Conservation (phyloP, 805 yeast genomes). For the Priceomyces melissophilus region DNA sequence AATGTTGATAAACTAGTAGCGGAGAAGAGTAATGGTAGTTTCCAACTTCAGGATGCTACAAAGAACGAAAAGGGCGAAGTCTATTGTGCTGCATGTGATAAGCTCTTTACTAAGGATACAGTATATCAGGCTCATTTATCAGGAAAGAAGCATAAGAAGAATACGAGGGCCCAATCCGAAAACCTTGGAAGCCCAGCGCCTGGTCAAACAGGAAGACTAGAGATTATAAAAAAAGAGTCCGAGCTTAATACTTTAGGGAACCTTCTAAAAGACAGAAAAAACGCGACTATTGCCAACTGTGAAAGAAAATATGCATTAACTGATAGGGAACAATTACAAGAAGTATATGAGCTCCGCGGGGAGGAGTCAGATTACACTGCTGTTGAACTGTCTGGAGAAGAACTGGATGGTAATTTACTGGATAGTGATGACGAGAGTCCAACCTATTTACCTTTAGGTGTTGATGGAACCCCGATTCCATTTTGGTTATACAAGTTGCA, state of each 20-base stretch:
- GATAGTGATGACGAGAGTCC: slow-evolving; percentile 42
- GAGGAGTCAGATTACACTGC: slow-evolving; percentile 41
- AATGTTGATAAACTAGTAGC: slow-evolving; percentile 8
- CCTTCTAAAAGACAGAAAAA: slow-evolving; percentile 38
- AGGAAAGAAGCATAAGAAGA: slow-evolving; percentile 74
- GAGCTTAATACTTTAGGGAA: slow-evolving; percentile 34
- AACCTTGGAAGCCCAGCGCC: not conserved
- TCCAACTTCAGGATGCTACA: slow-evolving; percentile 8
- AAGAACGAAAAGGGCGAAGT: slow-evolving; percentile 27
- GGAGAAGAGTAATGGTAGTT: not conserved
- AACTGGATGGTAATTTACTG: slow-evolving; percentile 18
- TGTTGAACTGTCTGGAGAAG: slow-evolving; percentile 23
- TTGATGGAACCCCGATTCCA: slow-evolving; percentile 91
- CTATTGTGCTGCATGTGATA: slow-evolving; percentile 64
- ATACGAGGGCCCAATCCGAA: slow-evolving; percentile 14
- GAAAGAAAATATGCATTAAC: slow-evolving; percentile 69
- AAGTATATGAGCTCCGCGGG: slow-evolving; percentile 36
- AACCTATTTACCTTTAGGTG: slow-evolving; percentile 69
- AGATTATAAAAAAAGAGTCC: slow-evolving; percentile 42
- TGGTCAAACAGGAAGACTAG: not conserved
- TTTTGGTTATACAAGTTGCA: slow-evolving; percentile 88
- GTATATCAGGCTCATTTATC: slow-evolving; percentile 66
- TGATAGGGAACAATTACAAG: slow-evolving; percentile 61
- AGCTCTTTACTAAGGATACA: slow-evolving; percentile 56
- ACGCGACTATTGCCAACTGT: slow-evolving; percentile 54